These are phyloP conservation scores for Tritrichomonas musculus DNA, from an alignment of 208 protist genomes.

Conservation along the genomic window DNA sequence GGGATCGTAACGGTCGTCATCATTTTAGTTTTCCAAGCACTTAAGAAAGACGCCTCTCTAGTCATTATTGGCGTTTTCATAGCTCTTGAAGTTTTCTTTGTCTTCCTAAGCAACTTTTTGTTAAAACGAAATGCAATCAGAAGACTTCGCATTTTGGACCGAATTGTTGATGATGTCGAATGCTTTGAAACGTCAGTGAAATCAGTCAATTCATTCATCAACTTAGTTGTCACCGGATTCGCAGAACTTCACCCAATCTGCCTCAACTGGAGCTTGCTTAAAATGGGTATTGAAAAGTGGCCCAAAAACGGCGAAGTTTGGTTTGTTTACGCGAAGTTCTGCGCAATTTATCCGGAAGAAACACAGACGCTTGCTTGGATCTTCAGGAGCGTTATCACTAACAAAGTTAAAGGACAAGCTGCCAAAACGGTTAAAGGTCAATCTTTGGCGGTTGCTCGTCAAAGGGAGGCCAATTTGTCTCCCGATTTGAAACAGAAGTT, in stretches of 20 bases:
- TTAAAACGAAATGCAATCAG: too few relatives aligned
- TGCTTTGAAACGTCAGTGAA: not conserved
- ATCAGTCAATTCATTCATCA: not conserved
- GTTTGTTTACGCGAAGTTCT: not conserved
- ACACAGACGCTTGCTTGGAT: not conserved
- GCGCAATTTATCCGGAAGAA: not conserved
- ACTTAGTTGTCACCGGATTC: not conserved
- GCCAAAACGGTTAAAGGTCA: not conserved
- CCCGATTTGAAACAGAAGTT: not conserved
- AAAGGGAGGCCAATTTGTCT: not conserved
- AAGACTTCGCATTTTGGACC: not conserved
- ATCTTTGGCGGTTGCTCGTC: not conserved
- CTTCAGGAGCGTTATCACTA: not conserved
- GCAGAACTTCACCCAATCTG: not conserved
- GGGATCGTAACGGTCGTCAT: too few relatives aligned
- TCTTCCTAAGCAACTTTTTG: too few relatives aligned
- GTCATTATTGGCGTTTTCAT: too few relatives aligned
- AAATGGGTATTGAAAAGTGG: not conserved
- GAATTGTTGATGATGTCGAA: not conserved
- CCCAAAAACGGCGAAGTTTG: not conserved
- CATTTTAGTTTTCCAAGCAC: too few relatives aligned
- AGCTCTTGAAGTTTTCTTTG: too few relatives aligned
- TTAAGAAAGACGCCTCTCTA: too few relatives aligned
- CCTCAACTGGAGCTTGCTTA: not conserved
- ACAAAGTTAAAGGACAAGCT: not conserved